phyloP scores from a whole-genome alignment of 2,329 filamentous ascomycete species.

The Hypomyces perniciosus region DNA sequence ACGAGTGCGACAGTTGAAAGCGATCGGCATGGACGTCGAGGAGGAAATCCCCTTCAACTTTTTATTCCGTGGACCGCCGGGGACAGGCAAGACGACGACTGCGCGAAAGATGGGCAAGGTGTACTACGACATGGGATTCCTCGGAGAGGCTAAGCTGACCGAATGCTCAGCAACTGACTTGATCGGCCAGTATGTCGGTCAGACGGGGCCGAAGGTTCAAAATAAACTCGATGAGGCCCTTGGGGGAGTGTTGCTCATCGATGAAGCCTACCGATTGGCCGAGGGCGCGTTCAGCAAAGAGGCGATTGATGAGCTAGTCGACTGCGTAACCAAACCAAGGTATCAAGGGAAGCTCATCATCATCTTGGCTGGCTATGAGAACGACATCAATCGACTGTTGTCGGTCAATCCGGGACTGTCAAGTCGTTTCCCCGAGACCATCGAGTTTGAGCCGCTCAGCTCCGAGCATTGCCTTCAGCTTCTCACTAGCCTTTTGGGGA shows the following conservation, averaged over 20 bases:
- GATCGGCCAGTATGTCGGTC: conserved; percentile 61
- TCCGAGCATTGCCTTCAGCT: conserved; percentile 34
- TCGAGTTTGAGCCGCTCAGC: conserved; percentile 48
- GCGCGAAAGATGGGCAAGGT: conserved; percentile 70
- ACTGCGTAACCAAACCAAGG: conserved; percentile 46
- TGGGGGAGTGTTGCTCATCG: conserved; percentile 63
- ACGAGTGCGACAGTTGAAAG: conserved; percentile 28
- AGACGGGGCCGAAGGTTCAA: conserved; percentile 62
- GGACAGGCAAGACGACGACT: conserved; percentile 67
- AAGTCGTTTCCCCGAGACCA: conserved; percentile 57
- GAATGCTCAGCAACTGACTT: conserved; percentile 65
- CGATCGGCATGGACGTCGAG: conserved; percentile 21
- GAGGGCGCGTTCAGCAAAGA: conserved; percentile 53
- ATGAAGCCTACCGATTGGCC: conserved; percentile 62
- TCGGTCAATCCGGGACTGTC: conserved; percentile 55
- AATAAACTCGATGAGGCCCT: conserved; percentile 52
- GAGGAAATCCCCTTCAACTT: conserved; percentile 59
- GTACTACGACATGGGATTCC: conserved; percentile 68
- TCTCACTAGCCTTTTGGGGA: conserved; percentile 33
- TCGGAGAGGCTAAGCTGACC: conserved; percentile 52
- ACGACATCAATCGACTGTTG: conserved; percentile 60
- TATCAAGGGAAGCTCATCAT: conserved; percentile 57
- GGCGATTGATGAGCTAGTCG: conserved; percentile 48
- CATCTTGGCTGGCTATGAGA: conserved; percentile 63
- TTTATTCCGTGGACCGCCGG: conserved; percentile 59